Evolutionary conservation across 1,284 basidiomycete genomes (phyloP).

Genomic region (Stereum hirsutum): DNA sequence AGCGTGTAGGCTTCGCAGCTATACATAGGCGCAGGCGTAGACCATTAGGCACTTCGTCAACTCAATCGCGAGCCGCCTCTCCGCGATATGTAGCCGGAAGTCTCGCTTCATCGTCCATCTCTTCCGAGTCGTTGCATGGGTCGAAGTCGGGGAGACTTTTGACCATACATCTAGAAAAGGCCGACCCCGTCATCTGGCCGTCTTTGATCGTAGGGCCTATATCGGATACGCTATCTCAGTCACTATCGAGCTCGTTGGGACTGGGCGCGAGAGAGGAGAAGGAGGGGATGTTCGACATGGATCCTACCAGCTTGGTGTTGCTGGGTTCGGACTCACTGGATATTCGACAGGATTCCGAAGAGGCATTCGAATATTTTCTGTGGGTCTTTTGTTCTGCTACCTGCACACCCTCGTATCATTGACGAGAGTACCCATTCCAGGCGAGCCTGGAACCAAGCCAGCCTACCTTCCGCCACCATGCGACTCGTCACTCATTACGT

Average conservation of each 20-base stretch:
- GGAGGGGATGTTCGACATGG: slow-evolving; percentile 68
- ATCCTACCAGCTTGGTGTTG: slow-evolving; percentile 67
- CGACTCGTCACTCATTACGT: slow-evolving; percentile 64
- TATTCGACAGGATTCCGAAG: slow-evolving; percentile 60
- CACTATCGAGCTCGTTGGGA: slow-evolving; percentile 40
- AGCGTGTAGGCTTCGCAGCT: slow-evolving; percentile 15
- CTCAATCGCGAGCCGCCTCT: slow-evolving; percentile 42
- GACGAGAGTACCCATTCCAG: slow-evolving; percentile 25
- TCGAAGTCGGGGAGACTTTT: slow-evolving; percentile 51
- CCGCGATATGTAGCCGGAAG: slow-evolving; percentile 40
- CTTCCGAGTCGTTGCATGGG: slow-evolving; percentile 57
- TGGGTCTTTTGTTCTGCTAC: slow-evolving; percentile 26
- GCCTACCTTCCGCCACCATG: slow-evolving; percentile 64
- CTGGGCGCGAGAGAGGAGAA: slow-evolving; percentile 38
- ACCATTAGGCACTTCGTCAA: too few relatives aligned
- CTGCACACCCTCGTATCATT: slow-evolving; percentile 4
- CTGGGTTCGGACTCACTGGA: slow-evolving; percentile 61
- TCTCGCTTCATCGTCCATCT: slow-evolving; percentile 61
- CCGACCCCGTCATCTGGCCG: slow-evolving; percentile 72
- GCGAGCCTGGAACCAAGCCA: slow-evolving; percentile 71
- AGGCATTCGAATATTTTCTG: slow-evolving; percentile 75
- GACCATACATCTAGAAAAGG: slow-evolving; percentile 70
- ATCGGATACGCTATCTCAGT: slow-evolving; percentile 47
- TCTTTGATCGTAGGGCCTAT: slow-evolving; percentile 66
- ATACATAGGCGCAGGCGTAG: slow-evolving; percentile 7